Evolutionary conservation across 2,329 filamentous ascomycete genomes (phyloP).

Genomic region (Escovopsis sp.): DNA sequence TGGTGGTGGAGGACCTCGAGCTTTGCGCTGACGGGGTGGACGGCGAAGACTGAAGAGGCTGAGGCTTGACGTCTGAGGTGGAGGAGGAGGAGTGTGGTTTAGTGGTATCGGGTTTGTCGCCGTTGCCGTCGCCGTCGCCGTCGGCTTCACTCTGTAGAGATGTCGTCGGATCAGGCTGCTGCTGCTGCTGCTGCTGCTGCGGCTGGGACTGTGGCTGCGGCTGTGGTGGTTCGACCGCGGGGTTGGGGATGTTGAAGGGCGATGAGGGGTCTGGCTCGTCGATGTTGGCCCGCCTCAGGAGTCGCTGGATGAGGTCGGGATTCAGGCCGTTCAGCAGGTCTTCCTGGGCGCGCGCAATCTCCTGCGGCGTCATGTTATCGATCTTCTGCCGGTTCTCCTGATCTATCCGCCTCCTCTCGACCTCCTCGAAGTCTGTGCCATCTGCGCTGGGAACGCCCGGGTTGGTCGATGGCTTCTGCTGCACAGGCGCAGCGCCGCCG

Average conservation of each 20-base stretch:
- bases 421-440: constrained; percentile 22
- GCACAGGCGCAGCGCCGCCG: constrained; percentile 8
- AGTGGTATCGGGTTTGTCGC: constrained; percentile 7
- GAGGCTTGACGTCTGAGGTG: background rate
- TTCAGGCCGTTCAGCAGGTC: constrained; percentile 72
- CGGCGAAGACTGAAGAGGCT: background rate
- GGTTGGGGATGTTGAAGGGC: constrained; percentile 25
- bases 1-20: background rate
- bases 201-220: background rate
- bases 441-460: background rate
- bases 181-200: background rate
- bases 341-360: constrained; percentile 66
- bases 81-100: constrained; percentile 11
- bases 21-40: background rate
- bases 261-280: constrained; percentile 40
- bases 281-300: constrained; percentile 64
- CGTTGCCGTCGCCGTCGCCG: no score
- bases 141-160: no score
- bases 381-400: constrained; percentile 65
- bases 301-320: constrained; percentile 58
- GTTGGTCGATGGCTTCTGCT: background rate
- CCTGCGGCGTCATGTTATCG: constrained; percentile 61
- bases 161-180: background rate
- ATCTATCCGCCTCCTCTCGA: constrained; percentile 62
- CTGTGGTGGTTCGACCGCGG: constrained; percentile 5